Conservation (phyloP, 495 filamentous ascomycete genomes). For the Pyronema omphalodes region DNA sequence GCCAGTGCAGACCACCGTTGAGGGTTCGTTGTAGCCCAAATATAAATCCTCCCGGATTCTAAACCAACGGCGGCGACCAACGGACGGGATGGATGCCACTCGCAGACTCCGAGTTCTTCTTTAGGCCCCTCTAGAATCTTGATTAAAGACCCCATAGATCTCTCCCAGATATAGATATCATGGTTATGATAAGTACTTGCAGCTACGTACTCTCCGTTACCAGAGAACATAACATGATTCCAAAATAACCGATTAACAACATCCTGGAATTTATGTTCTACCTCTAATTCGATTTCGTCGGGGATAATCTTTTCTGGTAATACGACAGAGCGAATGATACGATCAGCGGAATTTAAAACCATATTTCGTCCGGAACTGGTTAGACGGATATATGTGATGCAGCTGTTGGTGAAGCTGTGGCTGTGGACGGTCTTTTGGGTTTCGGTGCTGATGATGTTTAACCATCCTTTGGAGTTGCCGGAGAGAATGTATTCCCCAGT, state of each 20-base stretch:
- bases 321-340: conserved; percentile 77
- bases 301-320: conserved; percentile 43
- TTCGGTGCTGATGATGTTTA: conserved; percentile 78
- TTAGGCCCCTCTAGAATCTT: conserved; percentile 91
- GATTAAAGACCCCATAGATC: conserved; percentile 76
- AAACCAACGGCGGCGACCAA: conserved; percentile 77
- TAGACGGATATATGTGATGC: conserved; percentile 73
- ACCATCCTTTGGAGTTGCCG: conserved; percentile 82
- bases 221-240: conserved; percentile 90
- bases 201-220: conserved; percentile 78
- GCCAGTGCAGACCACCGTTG: conserved; percentile 95
- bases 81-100: conserved; percentile 90
- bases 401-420: conserved; percentile 63
- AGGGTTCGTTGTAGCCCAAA: conserved; percentile 80
- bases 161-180: conserved; percentile 97
- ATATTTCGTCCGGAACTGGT: conserved; percentile 67
- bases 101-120: conserved; percentile 83
- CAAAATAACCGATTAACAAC: conserved; percentile 84
- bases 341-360: conserved; percentile 76
- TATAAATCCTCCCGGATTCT: conserved; percentile 72
- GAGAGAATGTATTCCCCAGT: conserved; percentile 73
- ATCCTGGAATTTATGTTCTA: conserved; percentile 97
- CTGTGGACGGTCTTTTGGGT: conserved; percentile 68
- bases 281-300: conserved; percentile 58
- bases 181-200: conserved; percentile 94